A percentile compares a stretch with the other conserved stretches of the same genome.
Conservation (phyloP, 805 yeast genomes). For the Wickerhamiella brachini region DNA sequence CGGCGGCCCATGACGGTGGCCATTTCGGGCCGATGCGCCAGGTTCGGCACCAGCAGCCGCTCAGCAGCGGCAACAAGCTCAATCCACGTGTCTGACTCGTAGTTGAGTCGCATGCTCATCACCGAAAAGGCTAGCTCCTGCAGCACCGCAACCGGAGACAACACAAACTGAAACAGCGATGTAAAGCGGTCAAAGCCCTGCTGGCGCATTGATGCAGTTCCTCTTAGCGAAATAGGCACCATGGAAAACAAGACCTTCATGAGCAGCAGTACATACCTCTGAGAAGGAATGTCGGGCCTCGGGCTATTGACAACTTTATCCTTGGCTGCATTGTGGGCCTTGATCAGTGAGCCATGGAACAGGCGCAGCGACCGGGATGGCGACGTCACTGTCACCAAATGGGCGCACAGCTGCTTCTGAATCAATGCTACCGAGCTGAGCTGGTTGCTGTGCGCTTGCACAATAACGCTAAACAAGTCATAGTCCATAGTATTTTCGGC, state of each 20-base stretch:
- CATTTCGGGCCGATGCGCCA: background rate
- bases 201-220: background rate
- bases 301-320: background rate
- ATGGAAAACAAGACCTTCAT: background rate
- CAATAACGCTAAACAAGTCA: background rate
- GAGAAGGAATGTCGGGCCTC: background rate
- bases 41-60: background rate
- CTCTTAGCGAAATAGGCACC: background rate
- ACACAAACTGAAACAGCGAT: background rate
- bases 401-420: conserved; percentile 35
- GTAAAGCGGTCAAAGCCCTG: background rate
- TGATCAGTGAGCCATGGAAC: background rate
- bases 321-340: background rate
- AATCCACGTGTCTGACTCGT: background rate
- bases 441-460: conserved; percentile 1
- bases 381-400: conserved; percentile 19
- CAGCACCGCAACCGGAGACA: background rate
- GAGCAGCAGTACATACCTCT: background rate
- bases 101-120: background rate
- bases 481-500: background rate
- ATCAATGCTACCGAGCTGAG: conserved; percentile 23
- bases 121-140: background rate
- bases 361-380: background rate
- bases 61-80: background rate
- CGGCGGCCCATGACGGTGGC: background rate